Conservation (phyloP, 78 protist genomes). For the Blattamonas nauphoetae region DNA sequence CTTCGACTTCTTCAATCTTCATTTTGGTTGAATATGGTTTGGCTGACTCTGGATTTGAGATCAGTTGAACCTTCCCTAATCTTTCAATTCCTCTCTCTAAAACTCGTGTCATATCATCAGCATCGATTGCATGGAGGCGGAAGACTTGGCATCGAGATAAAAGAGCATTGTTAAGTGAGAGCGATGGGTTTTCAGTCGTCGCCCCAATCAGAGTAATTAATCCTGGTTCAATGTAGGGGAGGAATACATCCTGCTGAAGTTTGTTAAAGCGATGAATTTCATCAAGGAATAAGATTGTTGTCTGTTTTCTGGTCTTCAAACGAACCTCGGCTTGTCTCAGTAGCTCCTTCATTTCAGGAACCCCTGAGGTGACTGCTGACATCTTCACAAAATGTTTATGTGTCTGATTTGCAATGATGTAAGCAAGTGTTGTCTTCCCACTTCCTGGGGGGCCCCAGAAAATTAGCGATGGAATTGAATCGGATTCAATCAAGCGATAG, state of each 20-base stretch:
- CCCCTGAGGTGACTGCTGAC: background rate
- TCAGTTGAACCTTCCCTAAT: background rate
- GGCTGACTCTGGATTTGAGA: background rate
- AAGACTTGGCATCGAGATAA: background rate
- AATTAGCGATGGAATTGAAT: background rate
- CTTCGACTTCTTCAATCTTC: background rate
- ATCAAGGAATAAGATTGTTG: slow-evolving; percentile 10
- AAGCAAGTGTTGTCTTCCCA: slow-evolving; percentile 21
- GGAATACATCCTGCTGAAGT: slow-evolving; percentile 18
- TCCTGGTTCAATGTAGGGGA: slow-evolving; percentile 8
- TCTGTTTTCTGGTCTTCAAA: background rate
- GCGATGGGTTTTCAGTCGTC: slow-evolving; percentile 29
- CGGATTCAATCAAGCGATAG: background rate
- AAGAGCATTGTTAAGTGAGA: slow-evolving; percentile 14
- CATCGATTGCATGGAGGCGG: background rate
- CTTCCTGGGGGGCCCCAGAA: slow-evolving; percentile 25
- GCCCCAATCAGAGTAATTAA: slow-evolving; percentile 10
- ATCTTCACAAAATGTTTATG: background rate
- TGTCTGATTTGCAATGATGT: background rate
- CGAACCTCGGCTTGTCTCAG: background rate
- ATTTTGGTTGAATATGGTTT: background rate
- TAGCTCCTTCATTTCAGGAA: background rate
- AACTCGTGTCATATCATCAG: background rate
- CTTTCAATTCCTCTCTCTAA: background rate
- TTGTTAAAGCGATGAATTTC: slow-evolving; percentile 24